Conservation (phyloP, 495 filamentous ascomycete species). For the Annulohypoxylon maeteangense region DNA sequence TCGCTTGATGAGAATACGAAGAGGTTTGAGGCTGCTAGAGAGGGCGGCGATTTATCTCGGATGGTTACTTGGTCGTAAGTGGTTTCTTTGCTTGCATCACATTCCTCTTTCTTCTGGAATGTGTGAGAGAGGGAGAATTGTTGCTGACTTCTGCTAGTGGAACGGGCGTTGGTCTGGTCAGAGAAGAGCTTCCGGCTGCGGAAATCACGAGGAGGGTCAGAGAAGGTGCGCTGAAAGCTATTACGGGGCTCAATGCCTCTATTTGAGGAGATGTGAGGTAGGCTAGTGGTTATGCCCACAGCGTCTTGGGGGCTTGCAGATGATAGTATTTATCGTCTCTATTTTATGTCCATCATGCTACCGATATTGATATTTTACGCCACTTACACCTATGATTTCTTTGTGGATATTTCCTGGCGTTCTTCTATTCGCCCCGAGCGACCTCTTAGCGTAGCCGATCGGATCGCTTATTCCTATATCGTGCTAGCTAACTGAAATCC, state of each 20-base stretch:
- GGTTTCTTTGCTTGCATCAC: not conserved
- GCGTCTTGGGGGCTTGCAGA: not conserved
- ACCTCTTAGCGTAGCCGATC: slow-evolving; percentile 2
- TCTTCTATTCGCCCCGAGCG: not conserved
- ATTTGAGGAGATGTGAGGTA: not conserved
- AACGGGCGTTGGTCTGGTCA: slow-evolving; percentile 70
- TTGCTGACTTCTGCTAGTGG: slow-evolving; percentile 45
- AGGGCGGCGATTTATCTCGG: slow-evolving; percentile 46
- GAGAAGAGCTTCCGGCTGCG: slow-evolving; percentile 72
- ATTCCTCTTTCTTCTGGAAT: not conserved
- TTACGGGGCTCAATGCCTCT: slow-evolving; percentile 38
- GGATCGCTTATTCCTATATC: not conserved
- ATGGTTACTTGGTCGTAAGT: slow-evolving; percentile 67
- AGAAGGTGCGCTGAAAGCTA: slow-evolving; percentile 67
- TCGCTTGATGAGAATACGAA: slow-evolving; percentile 66
- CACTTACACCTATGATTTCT: not conserved
- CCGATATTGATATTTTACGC: not conserved
- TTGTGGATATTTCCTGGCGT: not conserved
- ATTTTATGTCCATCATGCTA: not conserved
- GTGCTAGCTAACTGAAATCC: not conserved
- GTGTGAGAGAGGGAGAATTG: not conserved
- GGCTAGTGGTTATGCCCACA: not conserved
- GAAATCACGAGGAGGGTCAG: slow-evolving; percentile 78
- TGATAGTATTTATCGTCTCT: not conserved
- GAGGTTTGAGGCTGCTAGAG: slow-evolving; percentile 64